Evolutionary conservation across 192 early-diverging fungal species (phyloP), one percentile per base, ranked within the genome.

Genomic region (Entomortierella parvispora): DNA sequence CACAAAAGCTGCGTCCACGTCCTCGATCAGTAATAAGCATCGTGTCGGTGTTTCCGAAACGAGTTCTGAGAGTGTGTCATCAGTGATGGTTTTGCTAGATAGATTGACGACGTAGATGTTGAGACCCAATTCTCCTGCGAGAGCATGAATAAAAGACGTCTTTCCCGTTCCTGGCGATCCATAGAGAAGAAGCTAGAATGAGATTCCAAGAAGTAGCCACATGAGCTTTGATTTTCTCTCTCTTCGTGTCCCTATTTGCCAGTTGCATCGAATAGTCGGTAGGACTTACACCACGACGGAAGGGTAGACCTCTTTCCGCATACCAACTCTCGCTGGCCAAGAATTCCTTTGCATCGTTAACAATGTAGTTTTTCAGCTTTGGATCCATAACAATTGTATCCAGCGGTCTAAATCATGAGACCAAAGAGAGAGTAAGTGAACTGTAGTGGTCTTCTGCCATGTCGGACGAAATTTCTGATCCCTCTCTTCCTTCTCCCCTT

Each of bases 71-170:
- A 87, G 48, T n/a, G 77, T 89, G 50, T 89, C 87, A 62, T 92
- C 90, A 6, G 90, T 88, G 33, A 93, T 52, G 18, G 87, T 83
- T 44, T 83, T 85, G 63, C 90, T 89, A 26, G 86, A 84, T 3
- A 93, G 77, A 31, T 79, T 89, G 47, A 93, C 81, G n/a, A 92
- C 89, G 48, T 87, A 91, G 55, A 93, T 92, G 74, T 92, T 93
- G 17, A 90, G 71, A 20, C 88, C 87, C 20, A 93, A 68, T 55
- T 91, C 88, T 32, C 92, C 90, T n/a, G 92, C 92, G 31, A 93
- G 64, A 4, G 92, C 85, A 52, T 90, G 87, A 48, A 86, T 85
- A 60, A 88, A 88, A 9, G 82, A 86, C n/a, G 89, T 89, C 58
- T 93, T 93, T 23, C 90, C 90, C 25, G 88, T 89, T 59, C 90